A percentile compares a stretch with the other conserved stretches of the same genome.
Conservation (phyloP, 805 yeast genomes). For the Yarrowia deformans region DNA sequence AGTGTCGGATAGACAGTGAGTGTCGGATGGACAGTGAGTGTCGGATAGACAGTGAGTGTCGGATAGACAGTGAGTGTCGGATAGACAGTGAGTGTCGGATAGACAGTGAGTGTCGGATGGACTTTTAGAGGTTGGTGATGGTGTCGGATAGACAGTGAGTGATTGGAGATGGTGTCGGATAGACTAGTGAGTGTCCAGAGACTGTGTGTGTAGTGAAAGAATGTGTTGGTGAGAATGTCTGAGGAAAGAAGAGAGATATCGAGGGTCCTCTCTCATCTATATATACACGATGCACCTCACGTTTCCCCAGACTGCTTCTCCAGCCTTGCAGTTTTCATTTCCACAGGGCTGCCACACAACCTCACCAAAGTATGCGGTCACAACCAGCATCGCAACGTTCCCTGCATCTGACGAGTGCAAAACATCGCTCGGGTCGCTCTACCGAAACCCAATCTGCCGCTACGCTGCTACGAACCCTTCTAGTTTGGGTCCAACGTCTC, state of each 20-base stretch:
- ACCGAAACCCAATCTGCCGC: constrained; percentile 17
- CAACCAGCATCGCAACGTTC: constrained; percentile 12
- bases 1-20: constrained; percentile 13
- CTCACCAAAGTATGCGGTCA: constrained; percentile 9
- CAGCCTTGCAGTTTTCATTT: not conserved
- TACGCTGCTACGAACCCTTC: not conserved
- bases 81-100: constrained; percentile 20
- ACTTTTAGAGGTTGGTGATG: not conserved
- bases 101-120: constrained; percentile 32
- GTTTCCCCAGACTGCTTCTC: constrained; percentile 3
- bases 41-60: constrained; percentile 19
- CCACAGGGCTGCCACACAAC: constrained; percentile 3
- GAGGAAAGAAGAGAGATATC: not conserved
- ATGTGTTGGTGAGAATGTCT: not conserved
- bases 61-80: constrained; percentile 12
- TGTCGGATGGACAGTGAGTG: constrained; percentile 25
- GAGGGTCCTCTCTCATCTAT: not conserved
- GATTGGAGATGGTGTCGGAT: not conserved
- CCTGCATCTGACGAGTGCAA: constrained; percentile 10
- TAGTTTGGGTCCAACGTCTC: not conserved
- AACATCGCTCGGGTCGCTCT: not conserved
- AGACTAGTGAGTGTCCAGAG: constrained; percentile 6
- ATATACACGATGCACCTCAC: not conserved
- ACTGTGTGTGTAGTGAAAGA: constrained; percentile 11
- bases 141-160: constrained; percentile 23